phyloP scores from a whole-genome alignment of 495 filamentous ascomycete genomes.

The Venustampulla echinocandica region DNA sequence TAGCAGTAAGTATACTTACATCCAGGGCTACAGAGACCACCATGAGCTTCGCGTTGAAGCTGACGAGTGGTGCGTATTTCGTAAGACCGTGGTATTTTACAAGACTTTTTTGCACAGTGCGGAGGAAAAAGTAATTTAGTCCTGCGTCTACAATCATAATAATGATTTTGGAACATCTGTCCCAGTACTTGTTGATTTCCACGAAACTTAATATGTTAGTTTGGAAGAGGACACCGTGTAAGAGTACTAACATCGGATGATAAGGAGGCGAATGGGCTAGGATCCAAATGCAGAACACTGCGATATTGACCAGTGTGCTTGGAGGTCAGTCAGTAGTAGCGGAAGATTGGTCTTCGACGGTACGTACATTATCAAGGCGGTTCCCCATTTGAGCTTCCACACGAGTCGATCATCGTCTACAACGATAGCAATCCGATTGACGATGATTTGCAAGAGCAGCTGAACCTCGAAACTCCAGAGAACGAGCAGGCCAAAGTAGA shows the following conservation, averaged over 20 bases:
- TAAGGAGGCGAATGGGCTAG: conserved; percentile 33
- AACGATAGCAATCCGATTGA: conserved; percentile 24
- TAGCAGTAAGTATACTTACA: conserved; percentile 22
- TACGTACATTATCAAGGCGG: conserved; percentile 26
- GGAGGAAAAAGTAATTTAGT: conserved; percentile 39
- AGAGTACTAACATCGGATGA: conserved; percentile 8
- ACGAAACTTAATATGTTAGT: conserved; percentile 25
- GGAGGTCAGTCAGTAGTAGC: no score
- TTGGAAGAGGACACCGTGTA: not conserved
- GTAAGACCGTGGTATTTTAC: conserved; percentile 34
- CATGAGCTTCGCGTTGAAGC: conserved; percentile 38
- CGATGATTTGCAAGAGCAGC: conserved; percentile 39
- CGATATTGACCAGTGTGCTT: conserved; percentile 36
- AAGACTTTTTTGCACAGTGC: conserved; percentile 31
- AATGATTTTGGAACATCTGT: conserved; percentile 34
- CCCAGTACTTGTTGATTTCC: conserved; percentile 37
- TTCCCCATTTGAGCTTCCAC: conserved; percentile 4
- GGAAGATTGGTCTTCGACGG: no score
- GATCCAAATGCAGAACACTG: conserved; percentile 42
- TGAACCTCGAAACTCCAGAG: conserved; percentile 36
- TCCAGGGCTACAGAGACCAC: conserved; percentile 38
- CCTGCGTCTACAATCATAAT: conserved; percentile 35
- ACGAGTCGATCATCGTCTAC: not conserved
- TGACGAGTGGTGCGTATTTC: conserved; percentile 36
- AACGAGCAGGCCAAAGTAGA: conserved; percentile 25